Evolutionary conservation across 306 rosid species (phyloP).

Genomic region (Pueraria montana): DNA sequence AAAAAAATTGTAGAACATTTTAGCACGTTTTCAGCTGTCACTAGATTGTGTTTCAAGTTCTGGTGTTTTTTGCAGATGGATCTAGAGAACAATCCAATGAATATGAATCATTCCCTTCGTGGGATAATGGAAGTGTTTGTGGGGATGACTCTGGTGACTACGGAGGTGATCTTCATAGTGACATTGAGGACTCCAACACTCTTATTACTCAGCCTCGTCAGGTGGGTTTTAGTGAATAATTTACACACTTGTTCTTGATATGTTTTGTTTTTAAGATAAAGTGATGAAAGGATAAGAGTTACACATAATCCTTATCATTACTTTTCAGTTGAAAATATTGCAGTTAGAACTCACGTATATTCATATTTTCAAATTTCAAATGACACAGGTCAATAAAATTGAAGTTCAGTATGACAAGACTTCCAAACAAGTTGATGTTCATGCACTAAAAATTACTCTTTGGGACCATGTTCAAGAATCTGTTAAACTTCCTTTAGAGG

Average conservation of each 20-base stretch:
- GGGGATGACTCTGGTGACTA: constrained; percentile 67
- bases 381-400: constrained; percentile 82
- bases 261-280: neutral
- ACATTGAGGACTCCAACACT: constrained; percentile 72
- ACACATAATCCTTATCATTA: constrained; percentile 12
- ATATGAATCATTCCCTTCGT: constrained; percentile 62
- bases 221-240: constrained; percentile 62
- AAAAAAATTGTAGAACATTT: neutral
- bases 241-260: constrained; percentile 8
- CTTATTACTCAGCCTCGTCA: constrained; percentile 94
- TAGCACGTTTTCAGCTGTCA: constrained; percentile 22
- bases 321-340: constrained; percentile 17
- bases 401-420: constrained; percentile 96
- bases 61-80: constrained; percentile 58
- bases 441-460: constrained; percentile 80
- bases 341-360: constrained; percentile 40
- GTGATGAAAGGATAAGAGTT: neutral
- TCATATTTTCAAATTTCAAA: constrained; percentile 46
- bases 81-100: constrained; percentile 63
- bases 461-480: constrained; percentile 83
- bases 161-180: constrained; percentile 70
- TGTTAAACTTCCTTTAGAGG: constrained; percentile 62
- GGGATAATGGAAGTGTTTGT: constrained; percentile 69
- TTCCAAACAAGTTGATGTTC: constrained; percentile 94
- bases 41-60: neutral